A percentile compares a stretch with the other conserved stretches of the same genome.
Evolutionary conservation across 192 early-diverging fungal species (phyloP).

Genomic region (Coemansia sp.): DNA sequence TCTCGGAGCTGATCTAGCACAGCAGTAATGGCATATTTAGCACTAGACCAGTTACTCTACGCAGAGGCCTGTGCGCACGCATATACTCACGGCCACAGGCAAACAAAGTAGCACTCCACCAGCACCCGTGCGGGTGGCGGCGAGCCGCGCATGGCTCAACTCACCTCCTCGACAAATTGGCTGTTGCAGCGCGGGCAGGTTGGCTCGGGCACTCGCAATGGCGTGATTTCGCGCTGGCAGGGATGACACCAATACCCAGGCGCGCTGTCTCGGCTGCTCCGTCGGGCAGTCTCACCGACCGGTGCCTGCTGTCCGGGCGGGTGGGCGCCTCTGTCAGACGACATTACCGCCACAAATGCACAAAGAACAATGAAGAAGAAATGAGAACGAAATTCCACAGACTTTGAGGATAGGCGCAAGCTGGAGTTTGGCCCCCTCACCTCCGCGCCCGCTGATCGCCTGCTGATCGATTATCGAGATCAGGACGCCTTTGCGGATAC

Average conservation of each 20-base stretch:
- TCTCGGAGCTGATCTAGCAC: conserved; percentile 29
- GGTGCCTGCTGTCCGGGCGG: conserved; percentile 2
- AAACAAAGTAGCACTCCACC: too few species aligned
- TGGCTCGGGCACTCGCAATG: conserved; percentile 72
- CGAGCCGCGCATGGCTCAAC: too few species aligned
- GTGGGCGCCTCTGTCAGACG: conserved; percentile 3
- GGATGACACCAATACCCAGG: conserved; percentile 58
- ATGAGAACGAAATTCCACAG: neutral
- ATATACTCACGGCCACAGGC: too few species aligned
- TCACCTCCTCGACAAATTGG: conserved; percentile 83
- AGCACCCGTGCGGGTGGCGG: too few species aligned
- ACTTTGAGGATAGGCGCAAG: too few species aligned
- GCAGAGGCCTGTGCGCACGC: too few species aligned
- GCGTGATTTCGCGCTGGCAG: conserved; percentile 55
- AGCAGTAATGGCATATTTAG: neutral
- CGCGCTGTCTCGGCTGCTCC: neutral
- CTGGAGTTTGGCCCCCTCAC: neutral
- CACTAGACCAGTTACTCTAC: too few species aligned
- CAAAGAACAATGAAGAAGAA: neutral
- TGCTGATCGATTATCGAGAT: too few species aligned
- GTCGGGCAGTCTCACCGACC: neutral
- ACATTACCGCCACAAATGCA: neutral
- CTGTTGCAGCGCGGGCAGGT: conserved; percentile 68
- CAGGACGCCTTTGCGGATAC: too few species aligned
- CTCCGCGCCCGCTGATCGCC: too few species aligned